Conservation (phyloP, 1,284 basidiomycete genomes). For the Hemileia vastatrix region DNA sequence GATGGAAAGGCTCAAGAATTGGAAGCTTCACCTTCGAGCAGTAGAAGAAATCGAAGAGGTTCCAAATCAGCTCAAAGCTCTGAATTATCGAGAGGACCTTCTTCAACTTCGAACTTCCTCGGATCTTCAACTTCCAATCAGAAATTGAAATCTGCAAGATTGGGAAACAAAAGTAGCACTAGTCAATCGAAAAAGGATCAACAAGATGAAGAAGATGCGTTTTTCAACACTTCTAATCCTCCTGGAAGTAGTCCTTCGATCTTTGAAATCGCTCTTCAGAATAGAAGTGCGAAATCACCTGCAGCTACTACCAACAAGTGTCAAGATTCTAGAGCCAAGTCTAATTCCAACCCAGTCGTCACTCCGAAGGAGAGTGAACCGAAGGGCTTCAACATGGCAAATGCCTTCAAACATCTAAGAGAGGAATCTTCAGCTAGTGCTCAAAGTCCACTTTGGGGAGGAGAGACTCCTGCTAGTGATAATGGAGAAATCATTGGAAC, state of each 20-base stretch:
- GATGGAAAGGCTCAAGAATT: conserved; percentile 22
- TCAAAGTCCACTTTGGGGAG: background rate
- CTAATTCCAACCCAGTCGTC: background rate
- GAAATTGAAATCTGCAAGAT: background rate
- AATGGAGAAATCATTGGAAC: background rate
- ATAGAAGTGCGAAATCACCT: background rate
- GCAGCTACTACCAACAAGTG: too few relatives aligned
- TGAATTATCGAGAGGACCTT: background rate
- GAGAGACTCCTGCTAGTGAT: background rate
- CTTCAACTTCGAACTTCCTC: background rate
- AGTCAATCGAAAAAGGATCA: background rate
- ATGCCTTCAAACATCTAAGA: background rate
- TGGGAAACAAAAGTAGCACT: background rate
- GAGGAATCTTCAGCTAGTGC: background rate
- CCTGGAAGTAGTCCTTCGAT: background rate
- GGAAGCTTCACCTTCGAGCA: background rate
- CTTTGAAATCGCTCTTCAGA: background rate
- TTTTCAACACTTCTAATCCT: background rate
- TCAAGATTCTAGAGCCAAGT: background rate
- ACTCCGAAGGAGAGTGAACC: background rate
- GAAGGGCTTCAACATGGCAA: background rate
- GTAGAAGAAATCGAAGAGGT: background rate
- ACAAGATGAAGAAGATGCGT: background rate
- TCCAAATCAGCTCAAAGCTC: background rate
- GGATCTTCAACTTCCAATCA: background rate